Conservation (phyloP, 2,329 filamentous ascomycete genomes). For the Aspergillus aculeatinus region DNA sequence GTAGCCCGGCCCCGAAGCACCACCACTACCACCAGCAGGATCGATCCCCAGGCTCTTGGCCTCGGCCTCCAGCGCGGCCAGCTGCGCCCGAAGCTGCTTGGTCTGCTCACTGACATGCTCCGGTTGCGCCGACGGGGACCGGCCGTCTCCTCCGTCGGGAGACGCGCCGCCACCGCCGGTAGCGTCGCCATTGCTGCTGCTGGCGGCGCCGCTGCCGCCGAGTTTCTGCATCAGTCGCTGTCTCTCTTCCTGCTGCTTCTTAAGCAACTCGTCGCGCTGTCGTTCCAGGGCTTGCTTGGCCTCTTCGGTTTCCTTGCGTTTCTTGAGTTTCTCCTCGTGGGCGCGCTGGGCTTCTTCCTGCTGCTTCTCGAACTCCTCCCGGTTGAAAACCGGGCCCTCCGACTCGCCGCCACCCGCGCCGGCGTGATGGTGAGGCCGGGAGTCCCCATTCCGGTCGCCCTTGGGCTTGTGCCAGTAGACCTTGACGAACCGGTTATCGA, state of each 20-base stretch:
- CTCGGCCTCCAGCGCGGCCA: conserved; percentile 57
- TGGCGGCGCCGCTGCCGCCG: conserved; percentile 36
- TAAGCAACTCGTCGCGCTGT: conserved; percentile 51
- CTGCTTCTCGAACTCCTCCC: conserved; percentile 53
- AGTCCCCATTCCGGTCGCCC: conserved; percentile 31
- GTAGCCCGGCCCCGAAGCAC: conserved; percentile 26
- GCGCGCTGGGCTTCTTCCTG: conserved; percentile 58
- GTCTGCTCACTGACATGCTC: conserved; percentile 49
- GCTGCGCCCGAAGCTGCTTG: conserved; percentile 53
- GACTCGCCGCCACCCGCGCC: conserved; percentile 24
- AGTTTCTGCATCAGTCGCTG: conserved; percentile 51
- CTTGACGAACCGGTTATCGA: conserved; percentile 65
- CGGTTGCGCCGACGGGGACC: conserved; percentile 24
- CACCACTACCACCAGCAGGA: conserved; percentile 33
- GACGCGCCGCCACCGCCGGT: conserved; percentile 21
- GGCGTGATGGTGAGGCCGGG: conserved; percentile 15
- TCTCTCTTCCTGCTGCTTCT: conserved; percentile 57
- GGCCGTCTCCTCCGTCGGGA: conserved; percentile 24
- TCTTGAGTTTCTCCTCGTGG: conserved; percentile 55
- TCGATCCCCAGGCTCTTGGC: conserved; percentile 55
- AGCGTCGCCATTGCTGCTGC: conserved; percentile 28
- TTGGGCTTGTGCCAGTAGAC: conserved; percentile 60
- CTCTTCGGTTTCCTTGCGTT: conserved; percentile 53
- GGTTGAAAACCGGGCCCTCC: conserved; percentile 51
- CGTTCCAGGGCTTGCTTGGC: conserved; percentile 54